phyloP scores from a whole-genome alignment of 345 rosid species.

The Eucalyptus paniculata region DNA sequence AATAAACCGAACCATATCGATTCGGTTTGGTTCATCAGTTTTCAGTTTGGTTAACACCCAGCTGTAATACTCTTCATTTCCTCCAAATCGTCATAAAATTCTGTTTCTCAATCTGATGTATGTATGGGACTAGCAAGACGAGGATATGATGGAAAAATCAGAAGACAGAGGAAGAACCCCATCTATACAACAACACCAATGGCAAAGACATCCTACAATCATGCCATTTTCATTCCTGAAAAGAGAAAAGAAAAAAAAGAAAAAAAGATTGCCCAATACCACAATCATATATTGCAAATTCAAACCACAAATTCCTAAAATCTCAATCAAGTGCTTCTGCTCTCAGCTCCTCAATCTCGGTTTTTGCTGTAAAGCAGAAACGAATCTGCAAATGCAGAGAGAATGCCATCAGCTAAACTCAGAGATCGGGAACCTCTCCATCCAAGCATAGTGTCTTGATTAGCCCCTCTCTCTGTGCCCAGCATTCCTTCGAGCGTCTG shows the following conservation, averaged over 20 bases:
- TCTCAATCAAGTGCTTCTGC: background rate
- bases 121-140: background rate
- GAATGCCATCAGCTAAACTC: background rate
- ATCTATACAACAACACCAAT: background rate
- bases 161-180: background rate
- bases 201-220: background rate
- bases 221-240: background rate
- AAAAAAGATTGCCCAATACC: background rate
- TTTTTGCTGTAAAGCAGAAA: background rate
- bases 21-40: background rate
- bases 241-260: background rate
- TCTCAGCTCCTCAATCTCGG: background rate
- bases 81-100: background rate
- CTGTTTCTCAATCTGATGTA: background rate
- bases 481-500: background rate
- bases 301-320: background rate
- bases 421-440: background rate
- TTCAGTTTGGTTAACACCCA: background rate
- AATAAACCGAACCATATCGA: background rate
- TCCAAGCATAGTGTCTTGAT: background rate
- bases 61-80: background rate
- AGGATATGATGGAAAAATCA: background rate
- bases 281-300: background rate
- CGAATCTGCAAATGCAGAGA: background rate
- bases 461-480: conserved; percentile 3